Evolutionary conservation across 345 rosid species (phyloP).

Genomic region (Noccaea caerulescens): DNA sequence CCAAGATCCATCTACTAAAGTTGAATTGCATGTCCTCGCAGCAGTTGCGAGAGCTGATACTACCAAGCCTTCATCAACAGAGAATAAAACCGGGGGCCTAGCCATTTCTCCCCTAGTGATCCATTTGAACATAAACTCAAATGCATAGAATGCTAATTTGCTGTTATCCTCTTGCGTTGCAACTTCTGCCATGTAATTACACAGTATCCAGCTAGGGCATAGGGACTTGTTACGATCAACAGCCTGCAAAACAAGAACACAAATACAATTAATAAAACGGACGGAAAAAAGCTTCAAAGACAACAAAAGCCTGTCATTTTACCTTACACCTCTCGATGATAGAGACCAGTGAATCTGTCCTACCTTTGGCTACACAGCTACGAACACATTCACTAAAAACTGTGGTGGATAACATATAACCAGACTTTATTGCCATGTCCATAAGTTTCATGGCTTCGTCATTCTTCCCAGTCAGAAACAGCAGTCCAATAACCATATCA

Average conservation of each 20-base stretch:
- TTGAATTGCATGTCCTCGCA: conserved; percentile 69
- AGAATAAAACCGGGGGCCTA: conserved; percentile 59
- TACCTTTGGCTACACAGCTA: conserved; percentile 58
- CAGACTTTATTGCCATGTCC: conserved; percentile 65
- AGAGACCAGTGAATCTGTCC: conserved; percentile 68
- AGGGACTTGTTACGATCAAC: conserved; percentile 85
- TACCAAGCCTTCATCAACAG: conserved; percentile 86
- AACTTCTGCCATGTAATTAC: conserved; percentile 69
- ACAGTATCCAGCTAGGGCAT: conserved; percentile 74
- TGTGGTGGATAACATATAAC: conserved; percentile 56
- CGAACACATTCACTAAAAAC: conserved; percentile 62
- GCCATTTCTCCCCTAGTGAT: conserved; percentile 73
- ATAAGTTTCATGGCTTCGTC: conserved; percentile 73
- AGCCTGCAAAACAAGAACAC: conserved; percentile 50
- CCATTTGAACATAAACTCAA: conserved; percentile 89
- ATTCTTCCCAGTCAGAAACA: conserved; percentile 50
- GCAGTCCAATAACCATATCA: conserved; percentile 68
- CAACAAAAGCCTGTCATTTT: conserved; percentile 30
- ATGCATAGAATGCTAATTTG: conserved; percentile 72
- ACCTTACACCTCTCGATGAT: conserved; percentile 95
- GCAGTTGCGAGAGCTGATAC: conserved; percentile 86
- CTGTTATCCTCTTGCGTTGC: conserved; percentile 78
- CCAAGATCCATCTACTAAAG: conserved; percentile 87
- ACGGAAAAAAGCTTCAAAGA: conserved; percentile 8
- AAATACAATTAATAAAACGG: neutral